A percentile compares a stretch with the other conserved stretches of the same genome.
These are phyloP conservation scores for Neolentinus lepideus DNA, from an alignment of 1,284 basidiomycete genomes.

Conservation along the genomic window DNA sequence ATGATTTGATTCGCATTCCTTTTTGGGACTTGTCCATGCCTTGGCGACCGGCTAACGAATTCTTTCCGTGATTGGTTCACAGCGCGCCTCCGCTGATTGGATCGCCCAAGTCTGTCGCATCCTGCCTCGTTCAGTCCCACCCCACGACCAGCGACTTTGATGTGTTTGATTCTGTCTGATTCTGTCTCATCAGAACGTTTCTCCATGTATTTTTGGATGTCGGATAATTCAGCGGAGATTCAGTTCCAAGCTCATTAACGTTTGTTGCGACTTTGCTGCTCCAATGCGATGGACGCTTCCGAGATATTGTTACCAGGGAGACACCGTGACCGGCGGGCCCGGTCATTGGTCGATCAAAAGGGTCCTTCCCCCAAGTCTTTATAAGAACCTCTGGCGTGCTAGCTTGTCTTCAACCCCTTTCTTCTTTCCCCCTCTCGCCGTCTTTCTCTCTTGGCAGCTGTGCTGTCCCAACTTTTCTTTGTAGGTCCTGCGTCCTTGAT, in stretches of 20 bases:
- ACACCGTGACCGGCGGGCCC: constrained; percentile 5
- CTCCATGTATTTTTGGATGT: background rate
- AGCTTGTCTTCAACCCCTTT: constrained; percentile 14
- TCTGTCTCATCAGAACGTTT: background rate
- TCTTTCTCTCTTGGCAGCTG: constrained; percentile 25
- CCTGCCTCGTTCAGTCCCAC: background rate
- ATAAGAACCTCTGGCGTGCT: constrained; percentile 12
- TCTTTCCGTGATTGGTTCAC: background rate
- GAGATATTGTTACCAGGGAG: background rate
- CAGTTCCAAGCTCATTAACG: background rate
- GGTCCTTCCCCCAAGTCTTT: constrained; percentile 6
- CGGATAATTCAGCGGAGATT: background rate
- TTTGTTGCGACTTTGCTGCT: background rate
- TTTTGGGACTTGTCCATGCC: background rate
- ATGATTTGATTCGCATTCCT: constrained; percentile 2
- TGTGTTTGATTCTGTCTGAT: background rate
- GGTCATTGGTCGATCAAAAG: background rate
- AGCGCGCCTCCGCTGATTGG: background rate
- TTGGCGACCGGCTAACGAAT: background rate
- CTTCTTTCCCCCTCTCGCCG: constrained; percentile 11
- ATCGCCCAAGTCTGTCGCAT: background rate
- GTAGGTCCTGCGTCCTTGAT: constrained; percentile 12
- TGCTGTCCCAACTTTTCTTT: constrained; percentile 25
- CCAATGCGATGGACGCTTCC: background rate
- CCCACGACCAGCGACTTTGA: background rate